Conservation (phyloP, 2,329 filamentous ascomycete species). For the Thelonectria discophora region DNA sequence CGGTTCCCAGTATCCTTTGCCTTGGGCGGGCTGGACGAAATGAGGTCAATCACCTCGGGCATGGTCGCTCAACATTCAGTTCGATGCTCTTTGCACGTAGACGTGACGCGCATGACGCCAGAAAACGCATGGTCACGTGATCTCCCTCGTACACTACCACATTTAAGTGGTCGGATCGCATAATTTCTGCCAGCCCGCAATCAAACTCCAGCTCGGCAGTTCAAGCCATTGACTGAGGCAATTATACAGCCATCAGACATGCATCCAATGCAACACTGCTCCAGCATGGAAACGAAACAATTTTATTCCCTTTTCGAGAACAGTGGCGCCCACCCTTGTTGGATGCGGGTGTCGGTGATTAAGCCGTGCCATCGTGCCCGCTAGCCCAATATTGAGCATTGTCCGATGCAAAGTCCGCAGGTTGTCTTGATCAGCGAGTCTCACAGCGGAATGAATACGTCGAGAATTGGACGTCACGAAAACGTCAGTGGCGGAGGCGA, state of each 20-base stretch:
- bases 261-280: not conserved
- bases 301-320: not conserved
- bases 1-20: not conserved
- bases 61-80: constrained; percentile 29
- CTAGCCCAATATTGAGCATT: not conserved
- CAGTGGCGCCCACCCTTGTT: not conserved
- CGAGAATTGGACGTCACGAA: not conserved
- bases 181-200: not conserved
- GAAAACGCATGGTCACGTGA: not conserved
- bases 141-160: too few species aligned
- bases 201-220: not conserved
- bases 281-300: not conserved
- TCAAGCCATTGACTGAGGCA: not conserved
- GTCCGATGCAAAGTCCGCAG: not conserved
- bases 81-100: too few species aligned
- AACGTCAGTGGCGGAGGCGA: not conserved
- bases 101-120: not conserved
- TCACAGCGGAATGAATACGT: not conserved
- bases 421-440: not conserved
- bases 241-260: not conserved
- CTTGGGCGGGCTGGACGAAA: constrained; percentile 48
- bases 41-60: constrained; percentile 49
- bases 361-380: not conserved
- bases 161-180: not conserved
- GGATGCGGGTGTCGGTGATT: not conserved